Evolutionary conservation across 2,329 filamentous ascomycete genomes (phyloP).

Genomic region (Colletotrichum caudatum): DNA sequence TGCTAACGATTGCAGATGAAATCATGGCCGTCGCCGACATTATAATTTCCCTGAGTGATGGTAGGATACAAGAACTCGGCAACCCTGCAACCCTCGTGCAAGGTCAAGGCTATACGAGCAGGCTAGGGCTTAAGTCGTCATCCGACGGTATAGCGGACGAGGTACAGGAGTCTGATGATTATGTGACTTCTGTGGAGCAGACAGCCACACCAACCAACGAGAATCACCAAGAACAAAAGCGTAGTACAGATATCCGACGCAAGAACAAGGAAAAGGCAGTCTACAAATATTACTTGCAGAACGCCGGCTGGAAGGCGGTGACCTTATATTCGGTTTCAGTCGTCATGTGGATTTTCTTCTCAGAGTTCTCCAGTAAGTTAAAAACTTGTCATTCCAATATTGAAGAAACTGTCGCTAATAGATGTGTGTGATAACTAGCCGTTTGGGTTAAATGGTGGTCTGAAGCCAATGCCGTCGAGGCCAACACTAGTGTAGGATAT

Average conservation of each 20-base stretch:
- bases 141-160: too few species aligned
- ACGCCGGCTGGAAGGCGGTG: constrained; percentile 24
- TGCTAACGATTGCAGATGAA: background rate
- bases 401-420: too few species aligned
- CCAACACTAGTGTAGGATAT: constrained; percentile 12
- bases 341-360: constrained; percentile 24
- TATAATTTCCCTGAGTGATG: too few species aligned
- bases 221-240: too few species aligned
- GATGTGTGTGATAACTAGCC: constrained; percentile 2
- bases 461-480: background rate
- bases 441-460: constrained; percentile 40
- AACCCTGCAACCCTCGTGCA: too few species aligned
- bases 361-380: constrained; percentile 36
- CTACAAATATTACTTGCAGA: constrained; percentile 26
- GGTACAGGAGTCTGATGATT: too few species aligned
- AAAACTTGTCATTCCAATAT: too few species aligned
- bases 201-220: too few species aligned
- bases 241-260: constrained; percentile 8
- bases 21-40: constrained; percentile 17
- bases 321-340: constrained; percentile 1
- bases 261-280: constrained; percentile 35
- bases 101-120: too few species aligned
- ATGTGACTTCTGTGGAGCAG: too few species aligned
- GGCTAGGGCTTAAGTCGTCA: too few species aligned
- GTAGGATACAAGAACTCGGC: too few species aligned